Base-by-base conservation (phyloP, 345 rosid genomes). In the Citrus cavaleriei region DNA sequence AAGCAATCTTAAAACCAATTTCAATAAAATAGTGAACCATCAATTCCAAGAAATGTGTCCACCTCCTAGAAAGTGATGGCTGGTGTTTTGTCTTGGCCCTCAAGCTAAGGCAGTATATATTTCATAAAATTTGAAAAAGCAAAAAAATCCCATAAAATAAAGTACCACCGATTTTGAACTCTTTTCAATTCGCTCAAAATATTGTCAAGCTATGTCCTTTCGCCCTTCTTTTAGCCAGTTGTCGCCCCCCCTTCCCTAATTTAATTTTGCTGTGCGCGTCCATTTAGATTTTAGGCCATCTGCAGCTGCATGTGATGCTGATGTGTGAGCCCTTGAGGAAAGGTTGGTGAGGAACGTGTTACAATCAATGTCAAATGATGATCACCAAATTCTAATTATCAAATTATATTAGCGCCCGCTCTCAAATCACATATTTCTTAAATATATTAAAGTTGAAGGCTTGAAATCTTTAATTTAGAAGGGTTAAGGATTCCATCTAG, bases 51-150 rank as follows among this genome's bases (percentile, higher is more conserved):
- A 18, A 34, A 40, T 3, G 28, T 1, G 24, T 38, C 25, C 63
- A 25, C 58, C 30, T 32, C 58, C 24, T 63, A n/a, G 81, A 81
- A 73, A 81, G 21, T 34, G 84, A 81, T 68, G 60, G 81, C 74
- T 62, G 81, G 75, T 16, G 60, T 69, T 69, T 73, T 78, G 78
- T 73, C 79, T 73, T 68, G 72, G 34, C 22, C 16, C 51, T 61
- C 9, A 60, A 59, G 81, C 10, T 0, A 77, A 60, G 70, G 30
- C 5, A 10, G 14, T 42, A 42, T 42, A 42, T 42, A 21, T 22
- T 10, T 14, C 28, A 25, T 70, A 18, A 5, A 14, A 18, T 2
- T 16, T 28, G 16, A 5, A 16, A 14, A n/a, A 4, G 7, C 0
- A 12, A 49, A 30, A 30, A 28, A 25, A 5, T 10, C 62, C 10